Evolutionary conservation across 2,329 filamentous ascomycete species (phyloP).

Genomic region (Phialophora macrospora): DNA sequence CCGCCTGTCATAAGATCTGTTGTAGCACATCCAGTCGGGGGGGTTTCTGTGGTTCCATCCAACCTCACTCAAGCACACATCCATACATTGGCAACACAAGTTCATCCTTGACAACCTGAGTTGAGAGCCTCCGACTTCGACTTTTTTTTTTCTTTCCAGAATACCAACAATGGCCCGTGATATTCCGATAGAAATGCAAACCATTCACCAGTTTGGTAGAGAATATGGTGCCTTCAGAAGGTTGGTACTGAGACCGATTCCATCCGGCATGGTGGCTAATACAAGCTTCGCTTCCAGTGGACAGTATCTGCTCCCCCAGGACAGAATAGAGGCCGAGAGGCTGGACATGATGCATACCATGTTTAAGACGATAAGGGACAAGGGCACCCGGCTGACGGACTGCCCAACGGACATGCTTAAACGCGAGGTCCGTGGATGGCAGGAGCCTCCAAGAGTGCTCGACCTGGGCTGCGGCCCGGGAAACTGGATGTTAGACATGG

Average conservation of each 20-base stretch:
- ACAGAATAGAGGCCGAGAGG: conserved; percentile 76
- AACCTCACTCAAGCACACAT: background rate
- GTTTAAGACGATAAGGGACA: conserved; percentile 67
- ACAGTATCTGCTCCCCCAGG: conserved; percentile 77
- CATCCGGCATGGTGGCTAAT: background rate
- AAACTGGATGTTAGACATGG: conserved; percentile 89
- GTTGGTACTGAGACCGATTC: conserved; percentile 16
- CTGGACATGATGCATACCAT: conserved; percentile 83
- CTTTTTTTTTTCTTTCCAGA: background rate
- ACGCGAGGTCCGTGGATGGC: conserved; percentile 13
- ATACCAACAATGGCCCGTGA: background rate
- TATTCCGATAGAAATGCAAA: conserved; percentile 10
- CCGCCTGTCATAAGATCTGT: background rate
- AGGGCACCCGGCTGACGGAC: conserved; percentile 47
- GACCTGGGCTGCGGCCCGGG: conserved; percentile 84
- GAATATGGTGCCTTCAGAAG: conserved; percentile 35
- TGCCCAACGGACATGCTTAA: conserved; percentile 41
- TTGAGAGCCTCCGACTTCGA: background rate
- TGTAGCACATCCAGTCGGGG: background rate
- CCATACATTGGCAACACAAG: background rate
- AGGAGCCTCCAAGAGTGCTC: conserved; percentile 54
- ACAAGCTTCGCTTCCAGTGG: conserved; percentile 46
- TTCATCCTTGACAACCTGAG: background rate
- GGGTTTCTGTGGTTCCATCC: background rate
- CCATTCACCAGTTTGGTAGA: conserved; percentile 29